Evolutionary conservation across 1,139 yeast genomes (phyloP).

Genomic region (Kurtzmaniella natalensis): DNA sequence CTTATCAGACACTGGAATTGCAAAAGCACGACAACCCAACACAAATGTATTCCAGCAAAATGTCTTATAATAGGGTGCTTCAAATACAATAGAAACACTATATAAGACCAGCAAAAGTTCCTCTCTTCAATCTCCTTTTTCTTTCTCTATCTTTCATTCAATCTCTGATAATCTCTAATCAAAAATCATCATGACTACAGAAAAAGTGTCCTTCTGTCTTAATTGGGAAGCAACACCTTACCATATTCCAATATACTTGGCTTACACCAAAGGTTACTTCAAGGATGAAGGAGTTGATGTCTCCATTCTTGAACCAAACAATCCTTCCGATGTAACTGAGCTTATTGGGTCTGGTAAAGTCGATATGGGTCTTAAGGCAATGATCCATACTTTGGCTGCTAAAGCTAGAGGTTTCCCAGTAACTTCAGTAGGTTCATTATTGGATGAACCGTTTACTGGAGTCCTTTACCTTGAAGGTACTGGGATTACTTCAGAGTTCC

Average conservation of each 20-base stretch:
- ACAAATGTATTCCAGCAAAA: neutral
- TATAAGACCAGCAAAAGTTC: neutral
- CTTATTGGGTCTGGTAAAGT: slow-evolving; percentile 53
- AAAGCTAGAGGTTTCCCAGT: slow-evolving; percentile 58
- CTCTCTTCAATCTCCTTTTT: neutral
- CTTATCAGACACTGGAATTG: no score
- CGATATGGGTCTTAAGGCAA: slow-evolving; percentile 58
- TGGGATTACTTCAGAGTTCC: slow-evolving; percentile 50
- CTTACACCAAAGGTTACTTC: slow-evolving; percentile 49
- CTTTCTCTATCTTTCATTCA: no score
- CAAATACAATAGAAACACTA: neutral
- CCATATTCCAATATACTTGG: slow-evolving; percentile 51
- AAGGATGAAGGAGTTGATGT: slow-evolving; percentile 47
- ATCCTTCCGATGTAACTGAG: slow-evolving; percentile 57
- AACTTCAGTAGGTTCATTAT: slow-evolving; percentile 50
- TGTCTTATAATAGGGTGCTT: neutral
- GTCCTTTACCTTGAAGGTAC: slow-evolving; percentile 47
- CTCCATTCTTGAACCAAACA: slow-evolving; percentile 53
- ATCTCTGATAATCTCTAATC: neutral
- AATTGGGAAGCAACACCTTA: slow-evolving; percentile 59
- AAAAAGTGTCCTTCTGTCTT: slow-evolving; percentile 48
- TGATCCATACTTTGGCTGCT: slow-evolving; percentile 59
- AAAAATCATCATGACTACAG: slow-evolving; percentile 17
- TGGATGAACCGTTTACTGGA: slow-evolving; percentile 59
- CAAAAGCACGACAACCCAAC: neutral